Conservation (phyloP, 805 yeast species). For the Starmerella stigmatis region DNA sequence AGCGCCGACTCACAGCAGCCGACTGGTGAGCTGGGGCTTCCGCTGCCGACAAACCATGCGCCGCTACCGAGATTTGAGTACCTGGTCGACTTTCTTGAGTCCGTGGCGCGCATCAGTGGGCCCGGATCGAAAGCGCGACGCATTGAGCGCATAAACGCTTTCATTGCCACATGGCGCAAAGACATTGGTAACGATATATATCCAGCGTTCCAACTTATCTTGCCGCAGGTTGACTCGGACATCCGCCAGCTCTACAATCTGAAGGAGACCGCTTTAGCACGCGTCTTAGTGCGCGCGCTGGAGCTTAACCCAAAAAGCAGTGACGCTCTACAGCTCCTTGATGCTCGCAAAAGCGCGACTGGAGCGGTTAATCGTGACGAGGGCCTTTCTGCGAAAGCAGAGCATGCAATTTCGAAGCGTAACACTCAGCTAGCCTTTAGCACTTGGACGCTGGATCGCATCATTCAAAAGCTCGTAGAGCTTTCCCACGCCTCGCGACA, state of each 20-base stretch:
- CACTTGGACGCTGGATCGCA: constrained; percentile 38
- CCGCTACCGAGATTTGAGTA: constrained; percentile 21
- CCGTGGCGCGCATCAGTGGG: constrained; percentile 12
- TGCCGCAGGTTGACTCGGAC: constrained; percentile 53
- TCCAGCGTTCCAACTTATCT: constrained; percentile 50
- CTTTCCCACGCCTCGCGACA: constrained; percentile 33
- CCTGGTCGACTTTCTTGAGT: constrained; percentile 19
- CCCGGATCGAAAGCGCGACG: constrained; percentile 12
- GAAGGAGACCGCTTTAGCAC: constrained; percentile 53
- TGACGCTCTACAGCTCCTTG: constrained; percentile 43
- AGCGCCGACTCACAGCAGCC: not conserved
- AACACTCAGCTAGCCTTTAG: constrained; percentile 35
- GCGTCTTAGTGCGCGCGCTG: constrained; percentile 39
- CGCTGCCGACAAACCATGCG: constrained; percentile 17
- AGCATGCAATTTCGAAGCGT: constrained; percentile 42
- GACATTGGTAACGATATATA: constrained; percentile 53
- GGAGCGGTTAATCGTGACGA: constrained; percentile 30
- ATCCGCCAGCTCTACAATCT: constrained; percentile 44
- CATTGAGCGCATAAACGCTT: constrained; percentile 30
- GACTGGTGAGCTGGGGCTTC: constrained; percentile 17
- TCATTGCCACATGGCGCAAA: constrained; percentile 42
- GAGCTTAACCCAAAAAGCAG: constrained; percentile 50
- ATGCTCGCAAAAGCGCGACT: constrained; percentile 23
- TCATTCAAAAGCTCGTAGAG: constrained; percentile 40
- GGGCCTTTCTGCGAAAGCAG: constrained; percentile 40